These are phyloP conservation scores for Limonium bicolor DNA, from an alignment of 148 eudicot species.

Conservation along the genomic window DNA sequence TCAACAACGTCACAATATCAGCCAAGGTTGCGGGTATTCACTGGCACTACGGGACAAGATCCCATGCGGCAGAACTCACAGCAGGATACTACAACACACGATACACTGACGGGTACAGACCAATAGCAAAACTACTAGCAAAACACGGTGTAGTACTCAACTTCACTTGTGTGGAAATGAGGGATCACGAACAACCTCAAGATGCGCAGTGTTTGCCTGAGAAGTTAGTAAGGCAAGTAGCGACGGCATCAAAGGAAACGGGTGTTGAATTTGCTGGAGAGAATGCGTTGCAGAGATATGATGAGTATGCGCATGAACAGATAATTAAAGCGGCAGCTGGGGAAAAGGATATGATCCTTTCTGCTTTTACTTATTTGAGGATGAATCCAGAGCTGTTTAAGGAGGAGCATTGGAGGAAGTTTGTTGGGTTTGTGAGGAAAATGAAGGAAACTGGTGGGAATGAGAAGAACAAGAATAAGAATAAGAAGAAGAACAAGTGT, in stretches of 20 bases:
- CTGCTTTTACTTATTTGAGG: conserved; percentile 70
- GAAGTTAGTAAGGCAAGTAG: conserved; percentile 1
- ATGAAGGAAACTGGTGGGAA: conserved; percentile 32
- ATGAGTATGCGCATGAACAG: conserved; percentile 51
- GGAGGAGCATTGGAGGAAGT: conserved; percentile 41
- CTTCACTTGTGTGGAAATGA: conserved; percentile 2
- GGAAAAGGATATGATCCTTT: conserved; percentile 52
- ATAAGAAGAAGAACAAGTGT: conserved; percentile 1
- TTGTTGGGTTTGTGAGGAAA: conserved; percentile 60
- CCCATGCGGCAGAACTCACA: conserved; percentile 35
- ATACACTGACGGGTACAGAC: neutral
- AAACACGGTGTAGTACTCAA: neutral
- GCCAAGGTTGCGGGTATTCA: conserved; percentile 27
- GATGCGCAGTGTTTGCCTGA: neutral
- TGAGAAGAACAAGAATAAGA: too few relatives aligned
- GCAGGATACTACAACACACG: conserved; percentile 34
- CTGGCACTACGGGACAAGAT: conserved; percentile 27
- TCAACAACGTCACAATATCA: conserved; percentile 41
- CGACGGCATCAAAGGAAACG: conserved; percentile 22
- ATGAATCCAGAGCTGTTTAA: conserved; percentile 46
- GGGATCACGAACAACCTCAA: neutral
- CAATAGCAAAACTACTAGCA: conserved; percentile 3
- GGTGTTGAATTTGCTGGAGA: conserved; percentile 54
- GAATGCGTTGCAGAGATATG: conserved; percentile 73
- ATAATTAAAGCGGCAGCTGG: conserved; percentile 52